These are phyloP conservation scores for Paragyromitra xinjiangensis DNA, from an alignment of 495 filamentous ascomycete genomes.

Conservation along the genomic window DNA sequence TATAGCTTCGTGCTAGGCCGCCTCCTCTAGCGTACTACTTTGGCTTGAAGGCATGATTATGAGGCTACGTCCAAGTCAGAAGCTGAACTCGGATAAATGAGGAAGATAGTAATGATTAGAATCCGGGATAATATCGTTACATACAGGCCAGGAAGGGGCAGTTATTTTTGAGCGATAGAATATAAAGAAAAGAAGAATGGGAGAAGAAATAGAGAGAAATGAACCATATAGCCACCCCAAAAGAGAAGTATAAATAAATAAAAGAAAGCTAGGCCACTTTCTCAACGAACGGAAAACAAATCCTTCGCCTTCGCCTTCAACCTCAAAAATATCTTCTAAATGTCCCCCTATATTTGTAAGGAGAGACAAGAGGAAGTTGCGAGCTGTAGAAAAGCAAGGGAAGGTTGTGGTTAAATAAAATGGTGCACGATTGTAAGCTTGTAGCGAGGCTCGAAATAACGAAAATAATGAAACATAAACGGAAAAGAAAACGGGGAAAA, in stretches of 20 bases:
- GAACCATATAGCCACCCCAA: conserved; percentile 40
- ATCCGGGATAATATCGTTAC: conserved; percentile 38
- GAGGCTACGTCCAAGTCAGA: too few species aligned
- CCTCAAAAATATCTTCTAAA: not conserved
- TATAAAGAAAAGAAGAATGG: not conserved
- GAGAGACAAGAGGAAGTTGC: not conserved
- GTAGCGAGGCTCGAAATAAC: conserved; percentile 5
- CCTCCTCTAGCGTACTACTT: too few species aligned
- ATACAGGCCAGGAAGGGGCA: conserved; percentile 26
- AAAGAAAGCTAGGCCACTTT: conserved; percentile 4
- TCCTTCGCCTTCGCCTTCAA: not conserved
- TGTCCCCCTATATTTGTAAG: not conserved
- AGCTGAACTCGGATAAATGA: not conserved
- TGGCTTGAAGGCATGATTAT: too few species aligned
- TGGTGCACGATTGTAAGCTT: conserved; percentile 11
- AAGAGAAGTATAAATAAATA: conserved; percentile 22
- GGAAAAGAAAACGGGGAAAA: conserved; percentile 12
- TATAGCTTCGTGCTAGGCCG: too few species aligned
- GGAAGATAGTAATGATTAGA: conserved; percentile 38
- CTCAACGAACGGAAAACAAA: conserved; percentile 3
- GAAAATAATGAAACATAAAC: not conserved
- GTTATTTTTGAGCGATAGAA: conserved; percentile 22
- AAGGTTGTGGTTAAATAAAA: conserved; percentile 12
- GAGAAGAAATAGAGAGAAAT: not conserved
- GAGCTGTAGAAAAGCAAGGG: not conserved